phyloP scores from a whole-genome alignment of 345 rosid genomes.

The Arabidopsis arenosa region DNA sequence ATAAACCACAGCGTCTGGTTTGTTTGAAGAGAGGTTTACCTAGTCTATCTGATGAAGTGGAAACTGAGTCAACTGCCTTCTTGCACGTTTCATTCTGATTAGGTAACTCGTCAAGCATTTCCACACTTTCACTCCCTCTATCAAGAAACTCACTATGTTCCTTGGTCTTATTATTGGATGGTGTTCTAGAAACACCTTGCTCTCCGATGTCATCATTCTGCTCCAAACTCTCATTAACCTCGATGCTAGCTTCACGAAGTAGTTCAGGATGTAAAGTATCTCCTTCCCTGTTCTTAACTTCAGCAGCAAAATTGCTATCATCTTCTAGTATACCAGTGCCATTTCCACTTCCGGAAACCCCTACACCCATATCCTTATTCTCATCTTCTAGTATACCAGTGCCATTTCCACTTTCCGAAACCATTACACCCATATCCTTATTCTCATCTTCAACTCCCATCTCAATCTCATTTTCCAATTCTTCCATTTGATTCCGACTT shows the following conservation, averaged over 20 bases:
- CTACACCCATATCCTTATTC: too few species aligned
- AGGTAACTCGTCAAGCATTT: constrained; percentile 50
- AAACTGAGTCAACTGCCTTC: constrained; percentile 44
- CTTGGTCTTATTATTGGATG: constrained; percentile 46
- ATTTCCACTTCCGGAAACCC: constrained; percentile 26
- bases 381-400: constrained; percentile 20
- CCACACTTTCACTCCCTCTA: constrained; percentile 45
- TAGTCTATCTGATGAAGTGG: constrained; percentile 43
- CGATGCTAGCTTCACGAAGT: constrained; percentile 40
- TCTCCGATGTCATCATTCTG: constrained; percentile 40
- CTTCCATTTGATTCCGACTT: constrained; percentile 31
- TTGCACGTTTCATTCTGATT: constrained; percentile 44
- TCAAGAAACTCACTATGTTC: constrained; percentile 40
- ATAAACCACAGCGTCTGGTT: constrained; percentile 90
- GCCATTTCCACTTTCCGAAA: constrained; percentile 33
- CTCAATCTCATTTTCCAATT: constrained; percentile 38
- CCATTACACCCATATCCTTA: constrained; percentile 34
- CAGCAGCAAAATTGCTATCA: constrained; percentile 27
- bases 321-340: constrained; percentile 25
- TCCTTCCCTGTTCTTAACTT: constrained; percentile 15
- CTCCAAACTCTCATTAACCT: constrained; percentile 42
- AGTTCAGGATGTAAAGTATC: constrained; percentile 35
- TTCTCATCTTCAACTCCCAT: constrained; percentile 36
- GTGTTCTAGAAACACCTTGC: constrained; percentile 31
- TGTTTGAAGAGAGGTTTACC: constrained; percentile 65